Evolutionary conservation across 2,329 filamentous ascomycete genomes (phyloP), one percentile per base, ranked within the genome.

Genomic region (Amauroascus verrucosus): DNA sequence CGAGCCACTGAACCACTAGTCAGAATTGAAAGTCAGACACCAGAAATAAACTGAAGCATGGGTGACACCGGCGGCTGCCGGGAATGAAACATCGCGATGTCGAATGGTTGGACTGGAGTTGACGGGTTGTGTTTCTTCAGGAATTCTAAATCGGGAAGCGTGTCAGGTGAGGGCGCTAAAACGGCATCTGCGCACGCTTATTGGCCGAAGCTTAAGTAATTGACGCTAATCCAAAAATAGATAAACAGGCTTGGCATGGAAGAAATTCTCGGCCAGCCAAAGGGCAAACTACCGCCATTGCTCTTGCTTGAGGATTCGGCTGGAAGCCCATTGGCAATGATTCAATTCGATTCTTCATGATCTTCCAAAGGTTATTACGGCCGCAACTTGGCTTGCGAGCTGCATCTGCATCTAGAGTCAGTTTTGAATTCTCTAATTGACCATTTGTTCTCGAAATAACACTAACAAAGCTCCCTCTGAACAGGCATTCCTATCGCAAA

Each of bases 381-480:
- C 70, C 71, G 68, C 69, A 71, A 65, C 62, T 65, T 57, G 64
- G 66, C 58, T 67, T 74, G 66, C 71, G 71, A 60, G 66, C 69
- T 48, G 65, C 61, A 49, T 64, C 69, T 52, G 62, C 67, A 51
- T 57, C 62, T 40, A 61, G 65, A 56, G 72, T 75, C 56, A 56
- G 65, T 35, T 37, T 52, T 22, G 22, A 16, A 53, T 50, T 49
- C 51, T 18, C 38, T 56, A 46, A 45, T 56, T 55, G 33, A 14
- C 24, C 22, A 48, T 46, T 3, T 8, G 6, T 26, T 37, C 26
- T 11, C 5, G 6, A 26, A 2, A 7, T 4, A 14, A 14, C 16
- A n/a, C 33, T 48, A 20, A 52, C 50, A 9, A 28, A 33, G 43
- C 18, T 51, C 41, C 37, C 53, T 18, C 44, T 44, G 26, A 8